phyloP scores from a whole-genome alignment of 1,284 basidiomycete genomes.

The Boletus semigastroideus region DNA sequence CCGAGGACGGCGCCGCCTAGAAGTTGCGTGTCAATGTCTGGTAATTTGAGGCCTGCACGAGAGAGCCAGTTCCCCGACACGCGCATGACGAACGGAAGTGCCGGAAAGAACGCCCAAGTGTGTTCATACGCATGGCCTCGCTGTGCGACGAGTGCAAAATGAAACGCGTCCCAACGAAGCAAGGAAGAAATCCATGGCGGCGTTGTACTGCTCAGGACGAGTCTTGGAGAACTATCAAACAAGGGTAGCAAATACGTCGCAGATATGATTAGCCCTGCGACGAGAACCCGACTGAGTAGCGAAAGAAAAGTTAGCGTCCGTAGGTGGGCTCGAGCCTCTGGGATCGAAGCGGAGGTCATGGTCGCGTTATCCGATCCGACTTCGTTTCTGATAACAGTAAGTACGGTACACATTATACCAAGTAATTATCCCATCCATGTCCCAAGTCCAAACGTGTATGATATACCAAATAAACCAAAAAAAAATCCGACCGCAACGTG shows the following conservation, averaged over 20 bases:
- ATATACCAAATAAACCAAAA: background rate
- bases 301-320: constrained; percentile 24
- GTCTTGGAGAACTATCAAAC: constrained; percentile 48
- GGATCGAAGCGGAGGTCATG: background rate
- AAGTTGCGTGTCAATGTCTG: constrained; percentile 24
- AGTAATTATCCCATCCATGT: too few species aligned
- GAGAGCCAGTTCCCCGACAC: constrained; percentile 29
- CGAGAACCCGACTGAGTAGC: constrained; percentile 22
- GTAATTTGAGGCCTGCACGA: constrained; percentile 7
- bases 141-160: constrained; percentile 71
- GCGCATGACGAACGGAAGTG: constrained; percentile 58
- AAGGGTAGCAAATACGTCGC: constrained; percentile 36
- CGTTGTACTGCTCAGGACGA: constrained; percentile 24
- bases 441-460: too few species aligned
- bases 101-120: constrained; percentile 88
- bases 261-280: constrained; percentile 23
- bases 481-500: too few species aligned
- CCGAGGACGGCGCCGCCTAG: constrained; percentile 42
- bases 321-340: constrained; percentile 13
- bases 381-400: too few species aligned
- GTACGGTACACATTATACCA: too few species aligned
- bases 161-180: constrained; percentile 89
- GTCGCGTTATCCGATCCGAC: too few species aligned
- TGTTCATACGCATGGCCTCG: constrained; percentile 77
- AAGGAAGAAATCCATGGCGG: constrained; percentile 35